Base-by-base conservation (phyloP, 2,329 filamentous ascomycete species). In the Zymoseptoria tritici region DNA sequence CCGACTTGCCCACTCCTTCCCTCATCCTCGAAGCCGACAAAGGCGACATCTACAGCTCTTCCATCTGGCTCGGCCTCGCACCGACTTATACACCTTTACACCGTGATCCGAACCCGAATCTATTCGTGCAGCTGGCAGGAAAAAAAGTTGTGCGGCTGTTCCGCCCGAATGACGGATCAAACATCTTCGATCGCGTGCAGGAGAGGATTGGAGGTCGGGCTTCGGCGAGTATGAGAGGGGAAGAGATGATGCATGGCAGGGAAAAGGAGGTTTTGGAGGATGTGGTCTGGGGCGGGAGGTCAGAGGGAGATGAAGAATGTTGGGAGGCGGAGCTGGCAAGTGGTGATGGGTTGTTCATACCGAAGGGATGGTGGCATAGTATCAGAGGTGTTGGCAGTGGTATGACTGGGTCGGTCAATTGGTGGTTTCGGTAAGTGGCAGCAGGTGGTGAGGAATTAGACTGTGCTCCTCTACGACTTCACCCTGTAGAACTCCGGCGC, bases 41-140 rank as follows among this genome's bases (percentile, higher is more conserved):
- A 66, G 91, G 90, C 2, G 92, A 97, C 72, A 76, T 97, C n/a
- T 97, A 97, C 72, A 84, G 82, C 67, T 87, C 88, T 0, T 95
- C 89, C 67, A 78, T 97, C 51, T 99, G 93, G 93, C 81, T 97
- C 11, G 94, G 94, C 0, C 79, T 87, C 13, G 85, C 91, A 49
- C 91, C 91, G 0, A 97, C 92, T 0, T 91, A 91, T 67, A 97
- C 94, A 0, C 91, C 94, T 3, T 78, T 96, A 2, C 94, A 99
- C 74, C 84, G 89, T 57, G 94, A 99, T 69, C 94, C 94, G 0
- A 97, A 97, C 68, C 91, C 91, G 0, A 99, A 99, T 71, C 69
- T 97, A 0, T 96, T 97, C 72, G 84, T 90, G 52, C 94, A 99
- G 74, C 74, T 97, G 11, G 84, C 84, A 16, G 85, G 90, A 3